Conservation (phyloP, 1,284 basidiomycete genomes). For the Pyrrhoderma noxium region DNA sequence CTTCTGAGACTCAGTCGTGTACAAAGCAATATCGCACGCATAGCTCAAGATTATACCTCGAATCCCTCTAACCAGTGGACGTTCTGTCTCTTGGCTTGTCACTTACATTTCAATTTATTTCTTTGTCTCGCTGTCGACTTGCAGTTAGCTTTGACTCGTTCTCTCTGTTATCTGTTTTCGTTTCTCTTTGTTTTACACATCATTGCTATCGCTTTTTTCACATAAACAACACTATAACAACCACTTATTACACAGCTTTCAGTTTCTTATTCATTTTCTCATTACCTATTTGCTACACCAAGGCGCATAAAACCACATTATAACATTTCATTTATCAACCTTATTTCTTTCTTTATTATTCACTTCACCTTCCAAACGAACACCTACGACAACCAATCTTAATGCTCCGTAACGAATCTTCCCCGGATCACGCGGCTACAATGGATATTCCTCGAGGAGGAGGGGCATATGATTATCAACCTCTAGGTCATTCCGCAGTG, state of each 20-base stretch:
- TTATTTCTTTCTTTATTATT: neutral
- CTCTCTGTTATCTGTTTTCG: slow-evolving; percentile 19
- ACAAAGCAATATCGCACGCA: slow-evolving; percentile 2
- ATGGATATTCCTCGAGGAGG: no score
- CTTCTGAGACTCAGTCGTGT: neutral
- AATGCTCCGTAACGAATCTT: no score
- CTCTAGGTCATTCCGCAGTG: no score
- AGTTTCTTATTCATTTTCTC: slow-evolving; percentile 8
- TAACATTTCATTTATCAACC: no score
- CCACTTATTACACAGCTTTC: slow-evolving; percentile 6
- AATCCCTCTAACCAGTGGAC: neutral
- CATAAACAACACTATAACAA: slow-evolving; percentile 1
- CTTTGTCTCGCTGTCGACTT: slow-evolving; percentile 18
- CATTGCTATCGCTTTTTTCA: slow-evolving; percentile 10
- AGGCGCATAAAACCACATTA: no score
- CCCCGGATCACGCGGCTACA: no score
- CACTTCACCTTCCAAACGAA: neutral
- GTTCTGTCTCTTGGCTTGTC: neutral
- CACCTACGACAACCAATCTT: no score
- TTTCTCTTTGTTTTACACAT: slow-evolving; percentile 11
- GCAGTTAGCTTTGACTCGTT: slow-evolving; percentile 15
- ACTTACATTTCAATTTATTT: slow-evolving; percentile 7
- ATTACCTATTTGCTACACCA: neutral
- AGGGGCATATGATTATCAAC: no score
- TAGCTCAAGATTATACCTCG: neutral